Evolutionary conservation across 2,329 filamentous ascomycete species (phyloP).

Genomic region (Fusarium fujikuroi): DNA sequence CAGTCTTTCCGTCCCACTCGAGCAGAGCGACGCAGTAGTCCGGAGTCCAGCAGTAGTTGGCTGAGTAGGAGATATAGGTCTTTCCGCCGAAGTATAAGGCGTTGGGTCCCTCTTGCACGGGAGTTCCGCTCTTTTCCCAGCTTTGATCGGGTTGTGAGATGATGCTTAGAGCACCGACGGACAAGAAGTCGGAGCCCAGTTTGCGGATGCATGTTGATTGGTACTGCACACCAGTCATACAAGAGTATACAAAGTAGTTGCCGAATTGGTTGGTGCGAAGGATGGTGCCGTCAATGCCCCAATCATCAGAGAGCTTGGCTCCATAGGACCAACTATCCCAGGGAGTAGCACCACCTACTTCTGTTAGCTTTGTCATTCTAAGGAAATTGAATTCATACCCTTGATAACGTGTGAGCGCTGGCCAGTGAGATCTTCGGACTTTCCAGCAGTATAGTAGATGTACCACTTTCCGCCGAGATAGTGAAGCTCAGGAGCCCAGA

Average conservation of each 20-base stretch:
- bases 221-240: constrained; percentile 55
- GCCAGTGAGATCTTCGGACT: constrained; percentile 54
- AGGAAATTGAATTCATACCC: constrained; percentile 47
- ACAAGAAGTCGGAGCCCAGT: constrained; percentile 53
- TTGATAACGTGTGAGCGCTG: constrained; percentile 64
- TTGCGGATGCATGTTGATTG: constrained; percentile 54
- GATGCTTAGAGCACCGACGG: constrained; percentile 56
- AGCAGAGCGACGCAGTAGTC: constrained; percentile 65
- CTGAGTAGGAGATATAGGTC: constrained; percentile 65
- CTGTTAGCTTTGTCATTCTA: rapidly evolving
- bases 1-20: constrained; percentile 61
- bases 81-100: constrained; percentile 64
- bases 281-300: constrained; percentile 65
- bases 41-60: constrained; percentile 66
- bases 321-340: constrained; percentile 63
- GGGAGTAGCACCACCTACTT: constrained; percentile 59
- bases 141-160: constrained; percentile 61
- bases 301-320: constrained; percentile 58
- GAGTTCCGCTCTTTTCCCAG: constrained; percentile 61
- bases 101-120: constrained; percentile 66
- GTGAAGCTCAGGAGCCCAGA: constrained; percentile 69
- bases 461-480: constrained; percentile 62
- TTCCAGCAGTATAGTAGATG: constrained; percentile 67
- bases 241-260: constrained; percentile 67
- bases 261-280: constrained; percentile 57